Conservation (phyloP, 2,329 filamentous ascomycete genomes). For the Xylariales sp. region DNA sequence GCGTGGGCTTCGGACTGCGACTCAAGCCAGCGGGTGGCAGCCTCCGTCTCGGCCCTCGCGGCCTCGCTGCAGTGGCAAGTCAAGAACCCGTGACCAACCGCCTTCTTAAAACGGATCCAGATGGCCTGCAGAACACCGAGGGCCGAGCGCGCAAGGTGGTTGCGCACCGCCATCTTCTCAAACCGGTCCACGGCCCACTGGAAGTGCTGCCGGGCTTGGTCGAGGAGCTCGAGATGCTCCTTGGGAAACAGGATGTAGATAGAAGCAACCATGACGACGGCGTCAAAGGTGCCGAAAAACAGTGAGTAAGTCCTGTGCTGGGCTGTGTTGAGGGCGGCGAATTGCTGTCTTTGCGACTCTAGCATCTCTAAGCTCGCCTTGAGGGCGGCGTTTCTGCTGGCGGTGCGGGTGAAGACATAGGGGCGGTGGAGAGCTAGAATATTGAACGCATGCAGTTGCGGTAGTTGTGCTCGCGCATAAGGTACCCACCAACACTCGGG, state of each 20-base stretch:
- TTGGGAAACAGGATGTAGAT: constrained; percentile 71
- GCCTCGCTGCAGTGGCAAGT: constrained; percentile 27
- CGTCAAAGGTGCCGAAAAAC: constrained; percentile 73
- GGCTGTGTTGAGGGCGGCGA: constrained; percentile 60
- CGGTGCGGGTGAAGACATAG: constrained; percentile 68
- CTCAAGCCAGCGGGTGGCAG: constrained; percentile 33
- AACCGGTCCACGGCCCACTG: constrained; percentile 70
- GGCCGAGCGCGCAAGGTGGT: constrained; percentile 65
- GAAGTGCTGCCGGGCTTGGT: constrained; percentile 65
- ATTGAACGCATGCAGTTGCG: constrained; percentile 64
- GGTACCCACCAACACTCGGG: constrained; percentile 66
- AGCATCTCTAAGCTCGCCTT: constrained; percentile 67
- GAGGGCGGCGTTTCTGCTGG: constrained; percentile 66
- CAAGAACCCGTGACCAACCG: constrained; percentile 54
- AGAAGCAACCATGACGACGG: constrained; percentile 69
- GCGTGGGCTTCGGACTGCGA: constrained; percentile 33
- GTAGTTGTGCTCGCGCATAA: constrained; percentile 57
- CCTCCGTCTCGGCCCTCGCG: constrained; percentile 38
- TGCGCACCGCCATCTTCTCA: constrained; percentile 64
- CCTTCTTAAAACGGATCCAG: constrained; percentile 63
- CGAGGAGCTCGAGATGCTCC: constrained; percentile 62
- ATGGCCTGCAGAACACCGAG: constrained; percentile 67
- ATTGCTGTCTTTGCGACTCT: constrained; percentile 63
- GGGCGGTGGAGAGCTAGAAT: constrained; percentile 71
- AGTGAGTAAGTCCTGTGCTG: constrained; percentile 67